Evolutionary conservation across 164 flowering plant genomes (phyloP).

Genomic region (Kalanchoe fedtschenkoi): DNA sequence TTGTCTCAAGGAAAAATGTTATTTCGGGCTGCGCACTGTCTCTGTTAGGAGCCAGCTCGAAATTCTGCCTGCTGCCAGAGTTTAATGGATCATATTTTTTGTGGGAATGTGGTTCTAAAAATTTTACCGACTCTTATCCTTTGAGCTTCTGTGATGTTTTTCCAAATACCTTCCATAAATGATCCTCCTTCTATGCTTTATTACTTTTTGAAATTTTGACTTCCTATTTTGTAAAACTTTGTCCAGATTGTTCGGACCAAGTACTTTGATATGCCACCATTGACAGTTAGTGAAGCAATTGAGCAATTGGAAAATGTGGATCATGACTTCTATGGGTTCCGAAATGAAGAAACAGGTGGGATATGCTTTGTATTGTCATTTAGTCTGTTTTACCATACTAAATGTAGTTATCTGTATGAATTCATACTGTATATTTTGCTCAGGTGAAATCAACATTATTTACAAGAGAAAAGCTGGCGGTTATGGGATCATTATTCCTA

Average conservation of each 20-base stretch:
- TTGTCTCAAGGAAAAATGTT: not conserved
- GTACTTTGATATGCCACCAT: conserved; percentile 91
- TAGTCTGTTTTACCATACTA: not conserved
- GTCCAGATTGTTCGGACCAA: conserved; percentile 81
- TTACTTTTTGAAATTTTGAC: not conserved
- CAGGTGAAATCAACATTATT: conserved; percentile 84
- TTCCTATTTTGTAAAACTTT: conserved; percentile 8
- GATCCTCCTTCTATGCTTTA: too few relatives aligned
- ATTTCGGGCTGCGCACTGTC: too few relatives aligned
- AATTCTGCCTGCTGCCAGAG: too few relatives aligned
- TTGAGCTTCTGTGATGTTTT: too few relatives aligned
- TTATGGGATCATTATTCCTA: conserved; percentile 86
- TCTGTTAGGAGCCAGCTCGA: too few relatives aligned
- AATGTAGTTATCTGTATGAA: not conserved
- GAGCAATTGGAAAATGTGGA: conserved; percentile 79
- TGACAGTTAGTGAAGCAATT: conserved; percentile 69
- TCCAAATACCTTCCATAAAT: too few relatives aligned
- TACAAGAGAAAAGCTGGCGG: conserved; percentile 87
- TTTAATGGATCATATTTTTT: too few relatives aligned
- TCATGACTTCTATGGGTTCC: conserved; percentile 88
- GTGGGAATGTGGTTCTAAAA: too few relatives aligned
- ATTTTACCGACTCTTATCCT: too few relatives aligned
- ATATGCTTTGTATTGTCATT: not conserved
- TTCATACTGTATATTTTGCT: conserved; percentile 4
- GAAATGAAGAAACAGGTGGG: conserved; percentile 86